phyloP scores from a whole-genome alignment of 768 basidiomycete genomes.

The Filobasidium floriforme region DNA sequence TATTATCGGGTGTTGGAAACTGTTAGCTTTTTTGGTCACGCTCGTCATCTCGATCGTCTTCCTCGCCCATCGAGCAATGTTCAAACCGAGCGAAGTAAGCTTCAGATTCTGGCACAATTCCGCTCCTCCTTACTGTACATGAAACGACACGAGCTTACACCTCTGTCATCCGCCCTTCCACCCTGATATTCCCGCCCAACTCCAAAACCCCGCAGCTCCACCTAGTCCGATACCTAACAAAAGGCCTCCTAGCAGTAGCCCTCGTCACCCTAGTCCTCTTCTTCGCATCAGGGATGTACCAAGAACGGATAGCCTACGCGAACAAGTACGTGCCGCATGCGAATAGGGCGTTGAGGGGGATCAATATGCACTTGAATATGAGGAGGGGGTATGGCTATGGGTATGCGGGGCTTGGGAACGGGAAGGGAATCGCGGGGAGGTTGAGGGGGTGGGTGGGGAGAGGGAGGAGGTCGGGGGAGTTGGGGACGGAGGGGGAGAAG shows the following conservation, averaged over 20 bases:
- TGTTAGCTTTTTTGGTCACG: conserved; percentile 31
- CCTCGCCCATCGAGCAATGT: conserved; percentile 10
- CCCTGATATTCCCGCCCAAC: not conserved
- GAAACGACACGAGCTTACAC: too few relatives aligned
- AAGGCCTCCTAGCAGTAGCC: conserved; percentile 73
- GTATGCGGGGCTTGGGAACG: not conserved
- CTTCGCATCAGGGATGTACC: conserved; percentile 93
- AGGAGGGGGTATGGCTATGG: conserved; percentile 50
- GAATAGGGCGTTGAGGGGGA: conserved; percentile 77
- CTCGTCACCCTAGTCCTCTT: conserved; percentile 86
- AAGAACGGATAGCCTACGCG: conserved; percentile 91
- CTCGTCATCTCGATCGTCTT: conserved; percentile 23
- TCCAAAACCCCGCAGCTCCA: conserved; percentile 56
- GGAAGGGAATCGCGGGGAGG: not conserved
- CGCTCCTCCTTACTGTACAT: not conserved
- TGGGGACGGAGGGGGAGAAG: not conserved
- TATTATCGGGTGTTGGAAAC: not conserved
- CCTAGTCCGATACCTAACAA: conserved; percentile 56
- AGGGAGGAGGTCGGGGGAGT: conserved; percentile 40
- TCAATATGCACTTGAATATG: conserved; percentile 97
- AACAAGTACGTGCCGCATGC: conserved; percentile 97
- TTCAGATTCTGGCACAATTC: not conserved
- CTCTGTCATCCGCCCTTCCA: not conserved
- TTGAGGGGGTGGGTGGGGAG: not conserved
- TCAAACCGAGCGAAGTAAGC: conserved; percentile 5